Evolutionary conservation across 2,329 filamentous ascomycete genomes (phyloP), one percentile per base, ranked within the genome.

Genomic region (Apiospora arundinis): DNA sequence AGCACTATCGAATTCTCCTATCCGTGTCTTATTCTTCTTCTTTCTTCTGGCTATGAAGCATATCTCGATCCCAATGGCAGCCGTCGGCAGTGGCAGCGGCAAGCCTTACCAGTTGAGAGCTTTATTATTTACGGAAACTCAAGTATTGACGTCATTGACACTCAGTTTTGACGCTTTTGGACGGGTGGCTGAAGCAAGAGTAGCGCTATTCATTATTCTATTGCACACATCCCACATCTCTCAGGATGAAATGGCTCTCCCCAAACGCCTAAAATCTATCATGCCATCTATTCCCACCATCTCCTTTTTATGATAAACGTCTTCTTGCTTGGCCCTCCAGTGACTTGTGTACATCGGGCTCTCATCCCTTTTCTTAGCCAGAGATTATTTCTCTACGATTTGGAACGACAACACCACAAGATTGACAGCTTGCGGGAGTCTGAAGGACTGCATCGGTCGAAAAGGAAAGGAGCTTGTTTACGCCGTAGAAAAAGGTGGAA

Each of bases 141-240:
- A 14, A 21, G 28, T 37, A 60, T 28, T 60, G 52, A 60, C 52
- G 28, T 60, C 52, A 60, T 60, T 60, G 52, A 60, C 37, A n/a
- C 52, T 60, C 8, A 9, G 2, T 11, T 16, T n/a, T n/a, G 52
- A 60, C 28, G 28, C 28, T 21, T n/a, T 16, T 9, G 28, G 32
- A 18, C 18, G 16, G 52, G 28, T 60, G 49, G 49, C 49, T 56
- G 25, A 32, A 56, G 4, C 14, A 56, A 32, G 25, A 18, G 25
- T 25, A 16, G 32, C 25, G 18, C 49, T 18, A 32, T 11, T 23
- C 21, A 48, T n/a, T n/a, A n/a, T 21, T 48, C 1, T 21, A 48
- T 4, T 21, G 18, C 45, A n/a, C 16, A 21, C 45, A 6, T 14
- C 48, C 2, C 4, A 5, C 37, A 40, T 14, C 23, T 25, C 9